Base-by-base conservation (phyloP, 768 basidiomycete species). In the Lentinus tigrinus region DNA sequence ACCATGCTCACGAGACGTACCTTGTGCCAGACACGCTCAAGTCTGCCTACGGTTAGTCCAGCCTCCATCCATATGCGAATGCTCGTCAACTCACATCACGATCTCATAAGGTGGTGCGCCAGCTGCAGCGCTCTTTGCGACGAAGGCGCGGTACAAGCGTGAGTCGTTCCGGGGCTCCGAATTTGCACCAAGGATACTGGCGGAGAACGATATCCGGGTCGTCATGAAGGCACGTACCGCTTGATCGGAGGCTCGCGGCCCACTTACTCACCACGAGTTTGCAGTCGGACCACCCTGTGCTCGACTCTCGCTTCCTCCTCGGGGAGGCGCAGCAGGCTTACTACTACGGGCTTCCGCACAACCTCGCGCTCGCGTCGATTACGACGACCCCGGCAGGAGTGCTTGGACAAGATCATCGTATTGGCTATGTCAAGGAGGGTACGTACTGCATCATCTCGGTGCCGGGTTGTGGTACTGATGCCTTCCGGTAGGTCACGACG, bases 1-100 rank as follows among this genome's bases (percentile, higher is more conserved):
- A 95, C 66, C 89, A 92, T 67, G 95, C 93, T 7, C 87, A 92
- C 54, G 93, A 96, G 70, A 85, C 93, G 1, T 97, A 92, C 73
- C 80, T 97, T 17, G 88, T 95, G 24, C 91, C 94, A 1, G 84
- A 85, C 24, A 73, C 89, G 3, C 74, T 98, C 59, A 95, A 93
- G 72, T 76, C 81, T 69, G 84, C 87, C 59, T 95, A 79, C 34
- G 69, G 63, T 65, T n/a, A 39, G 57, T 4, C 2, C 1, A 11
- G 19, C 6, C 17, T 5, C 31, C 24, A 31, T 13, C 23, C 21
- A 8, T 10, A 34, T 21, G 38, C n/a, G 11, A n/a, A 14, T 50
- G 38, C 23, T 37, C 38, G 11, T 11, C n/a, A 7, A 31, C 55
- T 55, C 47, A 48, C 26, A 21, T 0, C 19, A 24, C 6, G 4